Conservation (phyloP, 148 eudicot genomes). For the Cornus controversa region DNA sequence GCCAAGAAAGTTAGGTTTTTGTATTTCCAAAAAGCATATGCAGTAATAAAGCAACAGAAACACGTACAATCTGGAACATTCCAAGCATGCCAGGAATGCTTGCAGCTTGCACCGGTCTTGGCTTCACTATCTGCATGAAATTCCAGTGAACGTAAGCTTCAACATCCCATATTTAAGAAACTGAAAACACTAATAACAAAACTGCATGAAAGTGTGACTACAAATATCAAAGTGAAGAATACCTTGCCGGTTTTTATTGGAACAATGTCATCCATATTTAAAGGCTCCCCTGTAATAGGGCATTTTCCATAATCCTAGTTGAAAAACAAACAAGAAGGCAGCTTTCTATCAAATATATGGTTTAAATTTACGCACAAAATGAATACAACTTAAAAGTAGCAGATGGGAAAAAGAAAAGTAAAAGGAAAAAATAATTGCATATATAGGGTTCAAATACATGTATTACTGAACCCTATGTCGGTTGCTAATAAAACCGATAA, state of each 20-base stretch:
- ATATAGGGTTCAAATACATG: background rate
- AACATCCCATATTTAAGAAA: background rate
- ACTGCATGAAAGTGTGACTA: background rate
- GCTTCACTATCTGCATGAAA: constrained; percentile 85
- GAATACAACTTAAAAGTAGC: background rate
- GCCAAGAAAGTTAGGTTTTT: background rate
- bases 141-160: constrained; percentile 6
- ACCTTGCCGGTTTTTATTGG: constrained; percentile 91
- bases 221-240: constrained; percentile 9
- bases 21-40: background rate
- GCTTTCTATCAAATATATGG: background rate
- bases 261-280: constrained; percentile 77
- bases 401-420: background rate
- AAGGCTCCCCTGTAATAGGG: constrained; percentile 84
- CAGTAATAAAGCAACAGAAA: constrained; percentile 3
- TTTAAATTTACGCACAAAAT: background rate
- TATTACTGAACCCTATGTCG: background rate
- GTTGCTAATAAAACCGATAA: background rate
- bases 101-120: constrained; percentile 92
- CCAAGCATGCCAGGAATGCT: constrained; percentile 99
- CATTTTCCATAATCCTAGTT: constrained; percentile 92
- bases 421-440: background rate
- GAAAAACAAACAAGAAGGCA: constrained; percentile 4
- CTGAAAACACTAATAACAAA: background rate
- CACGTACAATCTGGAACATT: constrained; percentile 91